phyloP scores from a whole-genome alignment of 2,329 filamentous ascomycete species.

The Penicillium concentricum region DNA sequence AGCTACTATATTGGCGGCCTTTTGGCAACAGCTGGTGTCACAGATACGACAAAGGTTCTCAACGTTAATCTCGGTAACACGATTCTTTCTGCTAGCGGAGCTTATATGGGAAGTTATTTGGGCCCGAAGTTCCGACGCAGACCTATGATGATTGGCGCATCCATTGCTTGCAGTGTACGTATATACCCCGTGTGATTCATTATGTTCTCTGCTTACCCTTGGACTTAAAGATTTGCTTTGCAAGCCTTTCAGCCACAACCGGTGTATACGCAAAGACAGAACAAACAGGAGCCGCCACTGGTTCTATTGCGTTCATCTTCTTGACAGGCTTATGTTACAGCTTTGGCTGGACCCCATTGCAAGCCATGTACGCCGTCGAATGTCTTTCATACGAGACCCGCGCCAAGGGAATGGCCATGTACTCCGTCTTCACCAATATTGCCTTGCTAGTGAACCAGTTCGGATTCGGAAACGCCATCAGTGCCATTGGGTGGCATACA shows the following conservation, averaged over 20 bases:
- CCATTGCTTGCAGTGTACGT: constrained; percentile 4
- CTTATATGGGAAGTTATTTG: constrained; percentile 51
- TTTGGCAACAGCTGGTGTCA: constrained; percentile 53
- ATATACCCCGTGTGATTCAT: neutral
- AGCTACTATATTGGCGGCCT: constrained; percentile 59
- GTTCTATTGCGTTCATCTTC: constrained; percentile 52
- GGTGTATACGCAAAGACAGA: constrained; percentile 22
- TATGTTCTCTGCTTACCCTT: neutral
- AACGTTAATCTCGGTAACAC: constrained; percentile 58
- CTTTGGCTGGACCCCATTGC: constrained; percentile 47
- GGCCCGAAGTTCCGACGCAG: constrained; percentile 60
- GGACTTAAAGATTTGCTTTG: constrained; percentile 1
- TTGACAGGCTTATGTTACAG: constrained; percentile 52
- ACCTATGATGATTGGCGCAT: constrained; percentile 44
- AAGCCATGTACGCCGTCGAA: constrained; percentile 54
- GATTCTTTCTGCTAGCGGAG: constrained; percentile 51
- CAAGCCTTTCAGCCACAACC: constrained; percentile 1
- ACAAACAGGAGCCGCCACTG: constrained; percentile 40
- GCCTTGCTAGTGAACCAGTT: constrained; percentile 50
- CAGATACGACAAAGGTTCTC: constrained; percentile 49
- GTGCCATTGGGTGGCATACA: constrained; percentile 54
- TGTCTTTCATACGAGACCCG: constrained; percentile 55
- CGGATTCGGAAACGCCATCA: constrained; percentile 49
- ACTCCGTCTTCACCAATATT: constrained; percentile 45
- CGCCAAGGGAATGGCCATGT: constrained; percentile 58